Evolutionary conservation across 352 stramenopile species (phyloP), one percentile per base, ranked within the genome.

Genomic region (Saprolegnia parasitica): DNA sequence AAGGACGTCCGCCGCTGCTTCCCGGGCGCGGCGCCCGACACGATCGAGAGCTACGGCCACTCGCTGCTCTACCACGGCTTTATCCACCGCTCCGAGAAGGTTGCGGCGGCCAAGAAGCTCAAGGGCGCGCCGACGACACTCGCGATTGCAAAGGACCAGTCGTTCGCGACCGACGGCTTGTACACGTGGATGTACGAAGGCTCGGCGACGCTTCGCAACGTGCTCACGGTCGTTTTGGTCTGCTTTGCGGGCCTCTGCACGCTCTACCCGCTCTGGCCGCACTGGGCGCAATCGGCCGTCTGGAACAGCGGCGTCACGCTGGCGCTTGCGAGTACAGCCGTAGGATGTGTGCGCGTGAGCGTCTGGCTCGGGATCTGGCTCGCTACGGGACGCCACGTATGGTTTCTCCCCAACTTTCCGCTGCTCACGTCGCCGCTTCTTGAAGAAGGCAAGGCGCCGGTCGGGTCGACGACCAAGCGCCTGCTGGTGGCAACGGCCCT

Each of bases 121-220:
- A 26, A 60, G 18, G 2, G 18, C 4, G 55, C 63, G 39, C 18
- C 63, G 16, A 29, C 24, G 29, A 57, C 94, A 26, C 77, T 96
- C 18, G 86, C 85, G 35, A 85, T 87, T 15, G 81, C 77, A 20
- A 71, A 76, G 20, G 89, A 91, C 71, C 92, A 96, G 62, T 88
- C 97, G 64, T 99, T 99, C 74, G 79, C 94, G 16, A 87, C 96
- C 39, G 92, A 97, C 15, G 96, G 96, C 23, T 99, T 98, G 78
- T 99, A 99, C 81, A 98, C 96, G 52, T 99, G 97, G 97, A 98
- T 99, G 79, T 99, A 99, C 78, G 91, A 99, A 67, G 97, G 97
- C 35, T 93, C 97, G 42, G 98, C 98, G 84, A 98, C 95, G 54
- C 81, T 98, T 72, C 93, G 93, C 72, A 98, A 99, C 83, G 79